Base-by-base conservation (phyloP, 202 grass and related monocot genomes). In the Zizania palustris region DNA sequence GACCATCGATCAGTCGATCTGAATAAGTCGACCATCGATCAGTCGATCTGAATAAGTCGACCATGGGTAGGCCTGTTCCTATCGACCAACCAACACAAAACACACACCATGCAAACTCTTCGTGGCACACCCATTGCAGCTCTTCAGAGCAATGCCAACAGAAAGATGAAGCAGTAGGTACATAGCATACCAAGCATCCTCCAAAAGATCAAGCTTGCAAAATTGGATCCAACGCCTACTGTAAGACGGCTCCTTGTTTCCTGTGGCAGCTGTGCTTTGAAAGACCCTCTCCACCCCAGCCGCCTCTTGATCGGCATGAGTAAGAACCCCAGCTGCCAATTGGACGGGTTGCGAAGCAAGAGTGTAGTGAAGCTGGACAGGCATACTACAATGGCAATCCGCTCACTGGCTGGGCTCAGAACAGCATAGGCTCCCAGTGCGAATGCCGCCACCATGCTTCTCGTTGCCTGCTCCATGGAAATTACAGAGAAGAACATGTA, bases 241-340 rank as follows among this genome's bases (percentile, higher is more conserved):
- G 86, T 88, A 18, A 88, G 71, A 51, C 86, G 81, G 44, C 77
- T 76, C 77, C 86, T 84, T 60, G 86, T 88, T 54, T 88, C 71
- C 22, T 71, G 12, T 45, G 86, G 76, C 44, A 88, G 67, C 55
- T 88, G 86, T 16, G 86, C 74, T 75, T 80, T 81, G 18, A 84
- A 88, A 60, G 72, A 71, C 49, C 86, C 84, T 77, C 53, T 87
- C 90, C 90, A 93, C 15, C 90, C 90, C 78, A 89, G 16, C 63
- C 87, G 74, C 16, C 77, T 65, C 59, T 90, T 86, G 55, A 93
- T 81, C 9, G 90, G 83, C 82, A 86, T 82, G 46, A 82, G 28
- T 42, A 93, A 16, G 51, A 82, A 81, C 6, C 72, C 50, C 6
- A 87, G 57, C 74, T 89, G 83, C 84, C 76, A 73, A 62, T 79